Base-by-base conservation (phyloP, 2,329 filamentous ascomycete species). In the Aspergillus novofumigatus region DNA sequence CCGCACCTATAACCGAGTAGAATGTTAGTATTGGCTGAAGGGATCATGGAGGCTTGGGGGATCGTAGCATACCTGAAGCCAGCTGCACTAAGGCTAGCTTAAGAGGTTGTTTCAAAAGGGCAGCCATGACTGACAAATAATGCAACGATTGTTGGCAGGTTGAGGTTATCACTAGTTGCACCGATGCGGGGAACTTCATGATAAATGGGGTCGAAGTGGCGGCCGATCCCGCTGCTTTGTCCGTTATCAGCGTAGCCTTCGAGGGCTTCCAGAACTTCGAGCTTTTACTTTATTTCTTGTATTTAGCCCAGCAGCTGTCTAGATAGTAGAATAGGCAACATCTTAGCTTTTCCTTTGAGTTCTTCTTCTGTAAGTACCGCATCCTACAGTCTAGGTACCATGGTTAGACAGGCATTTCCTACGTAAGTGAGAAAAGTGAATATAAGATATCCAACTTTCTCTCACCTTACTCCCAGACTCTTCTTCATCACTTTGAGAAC, bases 11-110 rank as follows among this genome's bases (percentile, higher is more conserved):
- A 45, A 54, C 38, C 41, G 29, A 20, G 17, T 25, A 9, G 7
- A 42, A 58, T 20, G 52, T 63, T 26, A 61, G 59, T 41, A 44
- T 20, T 26, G 20, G 8, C 50, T 17, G 38, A 7, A 41, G 44
- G 38, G 23, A 17, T 17, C 6, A 6, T 26, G 9, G 10, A 47
- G 0, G 21, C 42, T 51, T 29, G 29, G 53, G 44, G 4, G 9
- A 29, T 29, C 44, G 44, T 67, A 38, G 32, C 71, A 53, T 69
- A 84, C 83, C 89, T 60, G 88, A 87, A 56, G 90, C 87, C 35
- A 96, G 84, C 76, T 96, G 92, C 61, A 96, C 81, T 66, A 92
- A 84, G 35, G 90, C 89, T 49, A 96, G 81, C 77, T 90, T 92
- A 69, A 95, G 80, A 42, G 88, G 86, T 73, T 89, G 83, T 76